A percentile compares a stretch with the other conserved stretches of the same genome.
Conservation (phyloP, 2,329 filamentous ascomycete genomes). For the Blastomyces silverae region DNA sequence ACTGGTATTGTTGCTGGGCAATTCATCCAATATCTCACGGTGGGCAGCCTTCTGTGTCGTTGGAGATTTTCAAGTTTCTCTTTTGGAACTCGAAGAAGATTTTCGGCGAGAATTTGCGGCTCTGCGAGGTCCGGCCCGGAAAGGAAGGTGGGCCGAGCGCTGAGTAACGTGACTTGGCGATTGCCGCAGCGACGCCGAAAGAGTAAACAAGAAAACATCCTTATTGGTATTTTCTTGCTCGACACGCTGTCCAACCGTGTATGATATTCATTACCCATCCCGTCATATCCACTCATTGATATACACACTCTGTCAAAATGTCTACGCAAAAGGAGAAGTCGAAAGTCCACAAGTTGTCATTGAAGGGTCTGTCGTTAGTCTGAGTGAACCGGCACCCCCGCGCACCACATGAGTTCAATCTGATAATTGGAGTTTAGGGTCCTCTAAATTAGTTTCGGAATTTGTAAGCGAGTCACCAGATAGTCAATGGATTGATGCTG, state of each 20-base stretch:
- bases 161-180: conserved; percentile 15
- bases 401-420: conserved; percentile 1
- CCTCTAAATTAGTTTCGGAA: conserved; percentile 83
- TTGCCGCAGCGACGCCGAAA: conserved; percentile 33
- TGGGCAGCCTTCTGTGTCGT: background rate
- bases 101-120: background rate
- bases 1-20: background rate
- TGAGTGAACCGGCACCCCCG: background rate
- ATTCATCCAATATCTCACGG: conserved; percentile 14
- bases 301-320: conserved; percentile 28
- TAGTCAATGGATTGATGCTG: background rate
- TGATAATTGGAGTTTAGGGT: conserved; percentile 43
- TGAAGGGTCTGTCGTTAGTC: conserved; percentile 42
- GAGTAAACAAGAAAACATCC: background rate
- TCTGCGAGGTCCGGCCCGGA: background rate
- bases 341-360: conserved; percentile 88
- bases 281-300: background rate
- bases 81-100: background rate
- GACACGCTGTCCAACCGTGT: background rate
- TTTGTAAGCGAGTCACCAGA: conserved; percentile 60
- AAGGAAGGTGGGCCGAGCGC: background rate
- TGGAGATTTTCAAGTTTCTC: background rate
- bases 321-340: conserved; percentile 59
- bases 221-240: background rate
- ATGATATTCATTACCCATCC: background rate